phyloP scores from a whole-genome alignment of 2,329 filamentous ascomycete genomes.

The Helotiales sp. region DNA sequence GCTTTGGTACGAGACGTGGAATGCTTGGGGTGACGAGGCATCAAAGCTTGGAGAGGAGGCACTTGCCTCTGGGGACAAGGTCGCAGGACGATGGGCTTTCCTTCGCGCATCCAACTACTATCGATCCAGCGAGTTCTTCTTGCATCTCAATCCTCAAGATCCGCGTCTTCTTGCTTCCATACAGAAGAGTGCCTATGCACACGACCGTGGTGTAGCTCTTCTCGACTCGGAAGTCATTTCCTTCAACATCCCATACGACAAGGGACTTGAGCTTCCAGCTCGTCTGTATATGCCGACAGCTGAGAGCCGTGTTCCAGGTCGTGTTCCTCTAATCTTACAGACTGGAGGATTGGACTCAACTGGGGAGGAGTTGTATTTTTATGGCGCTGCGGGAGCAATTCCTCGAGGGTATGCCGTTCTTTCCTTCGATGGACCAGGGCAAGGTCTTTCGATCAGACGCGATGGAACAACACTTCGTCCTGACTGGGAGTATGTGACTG shows the following conservation, averaged over 20 bases:
- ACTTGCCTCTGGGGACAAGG: conserved; percentile 38
- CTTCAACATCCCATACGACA: conserved; percentile 49
- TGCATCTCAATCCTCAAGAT: conserved; percentile 36
- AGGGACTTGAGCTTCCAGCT: conserved; percentile 43
- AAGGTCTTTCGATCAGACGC: conserved; percentile 42
- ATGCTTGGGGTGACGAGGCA: conserved; percentile 41
- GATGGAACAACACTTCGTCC: conserved; percentile 30
- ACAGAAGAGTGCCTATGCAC: conserved; percentile 37
- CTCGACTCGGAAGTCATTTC: conserved; percentile 40
- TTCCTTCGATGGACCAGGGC: conserved; percentile 48
- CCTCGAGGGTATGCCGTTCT: conserved; percentile 45
- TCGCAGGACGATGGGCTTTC: conserved; percentile 44
- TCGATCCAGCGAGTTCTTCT: conserved; percentile 42
- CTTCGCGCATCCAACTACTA: conserved; percentile 50
- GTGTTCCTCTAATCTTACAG: conserved; percentile 32
- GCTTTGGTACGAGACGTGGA: conserved; percentile 48
- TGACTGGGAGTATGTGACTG: conserved; percentile 40
- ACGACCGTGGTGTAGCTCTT: conserved; percentile 39
- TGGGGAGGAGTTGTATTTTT: conserved; percentile 44
- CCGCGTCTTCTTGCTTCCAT: conserved; percentile 39
- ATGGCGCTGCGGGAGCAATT: conserved; percentile 29
- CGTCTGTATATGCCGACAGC: conserved; percentile 40
- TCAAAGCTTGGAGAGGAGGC: conserved; percentile 46
- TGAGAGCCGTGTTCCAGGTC: conserved; percentile 27
- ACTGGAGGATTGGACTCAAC: conserved; percentile 41